Base-by-base conservation (phyloP, 192 early-diverging fungal species). In the Linnemannia schmuckeri region DNA sequence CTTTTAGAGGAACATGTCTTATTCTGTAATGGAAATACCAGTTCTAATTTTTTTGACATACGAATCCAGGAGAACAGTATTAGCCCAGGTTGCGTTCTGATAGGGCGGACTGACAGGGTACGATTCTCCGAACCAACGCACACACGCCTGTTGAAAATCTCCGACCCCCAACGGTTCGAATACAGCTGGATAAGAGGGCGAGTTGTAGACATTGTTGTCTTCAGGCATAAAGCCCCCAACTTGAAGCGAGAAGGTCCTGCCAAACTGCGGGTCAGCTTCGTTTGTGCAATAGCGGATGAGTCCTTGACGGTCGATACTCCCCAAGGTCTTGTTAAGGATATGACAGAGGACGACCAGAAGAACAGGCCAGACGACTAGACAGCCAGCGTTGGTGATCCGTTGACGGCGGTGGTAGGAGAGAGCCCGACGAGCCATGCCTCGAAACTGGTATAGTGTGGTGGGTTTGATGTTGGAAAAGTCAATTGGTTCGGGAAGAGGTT, bases 401-500 rank as follows among this genome's bases (percentile, higher is more conserved):
- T 78, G 69, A 37, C 77, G 77, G 27, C 77, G 77, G 69, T 78
- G 77, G 22, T 78, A 78, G 0, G 77, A 78, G 6, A 78, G 46
- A 9, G 77, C 44, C 5, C 77, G 69, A 22, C 77, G 77, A 27
- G 63, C 27, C 33, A 78, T 44, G 18, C 52, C 77, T 38, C 77
- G 69, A 22, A 78, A 30, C 77, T 78, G 77, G n/a, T 78, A 55
- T 8, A 13, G 42, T 15, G 69, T 44, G 4, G 42, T 71, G 17
- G 69, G 68, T 7, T 17, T 47, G 77, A 78, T 44, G 22, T 37
- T 30, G 0, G 77, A 54, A 44, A 70, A 78, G 44, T 78, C 77
- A 3, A 78, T 37, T 18, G 69, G 47, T 41, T 68, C 40, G 22
- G 77, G 77, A 1, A 78, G 47, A 24, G 77, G 47, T 15, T 78